These are phyloP conservation scores for Stemphylium vesicarium DNA, from an alignment of 2,329 filamentous ascomycete genomes.

Conservation along the genomic window DNA sequence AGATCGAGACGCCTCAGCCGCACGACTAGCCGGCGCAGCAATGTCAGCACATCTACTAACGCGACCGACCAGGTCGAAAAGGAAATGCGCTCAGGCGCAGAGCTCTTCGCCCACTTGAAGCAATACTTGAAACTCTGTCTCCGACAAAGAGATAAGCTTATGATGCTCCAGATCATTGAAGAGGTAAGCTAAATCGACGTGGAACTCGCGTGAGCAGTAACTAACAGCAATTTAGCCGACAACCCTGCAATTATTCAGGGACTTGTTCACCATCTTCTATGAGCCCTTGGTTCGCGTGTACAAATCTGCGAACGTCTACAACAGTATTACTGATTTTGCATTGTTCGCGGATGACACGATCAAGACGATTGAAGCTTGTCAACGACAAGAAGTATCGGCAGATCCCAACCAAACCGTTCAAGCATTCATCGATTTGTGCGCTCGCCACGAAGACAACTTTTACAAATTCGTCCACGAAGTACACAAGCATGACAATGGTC, in stretches of 20 bases:
- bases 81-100: slow-evolving; percentile 85
- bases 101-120: slow-evolving; percentile 93
- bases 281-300: slow-evolving; percentile 96
- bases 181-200: slow-evolving; percentile 58
- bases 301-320: slow-evolving; percentile 98
- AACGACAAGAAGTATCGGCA: slow-evolving; percentile 81
- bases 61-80: slow-evolving; percentile 66
- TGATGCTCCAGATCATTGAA: slow-evolving; percentile 96
- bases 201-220: not conserved
- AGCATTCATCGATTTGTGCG: slow-evolving; percentile 95
- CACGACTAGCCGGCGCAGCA: slow-evolving; percentile 44
- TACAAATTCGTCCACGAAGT: slow-evolving; percentile 99
- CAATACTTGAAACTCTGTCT: slow-evolving; percentile 92
- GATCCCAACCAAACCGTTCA: slow-evolving; percentile 99
- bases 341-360: slow-evolving; percentile 93
- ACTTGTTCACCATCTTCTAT: slow-evolving; percentile 98
- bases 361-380: slow-evolving; percentile 72
- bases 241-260: slow-evolving; percentile 94
- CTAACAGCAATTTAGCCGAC: slow-evolving; percentile 64
- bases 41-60: slow-evolving; percentile 34
- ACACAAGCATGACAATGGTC: slow-evolving; percentile 92
- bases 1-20: slow-evolving; percentile 40
- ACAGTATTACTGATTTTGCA: slow-evolving; percentile 94
- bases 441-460: slow-evolving; percentile 93
- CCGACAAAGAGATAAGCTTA: slow-evolving; percentile 89